Percentiles rank a stretch among this genome's conserved stretches.
phyloP scores from a whole-genome alignment of 1,284 basidiomycete species.

The Mycosarcoma mackinlayi region DNA sequence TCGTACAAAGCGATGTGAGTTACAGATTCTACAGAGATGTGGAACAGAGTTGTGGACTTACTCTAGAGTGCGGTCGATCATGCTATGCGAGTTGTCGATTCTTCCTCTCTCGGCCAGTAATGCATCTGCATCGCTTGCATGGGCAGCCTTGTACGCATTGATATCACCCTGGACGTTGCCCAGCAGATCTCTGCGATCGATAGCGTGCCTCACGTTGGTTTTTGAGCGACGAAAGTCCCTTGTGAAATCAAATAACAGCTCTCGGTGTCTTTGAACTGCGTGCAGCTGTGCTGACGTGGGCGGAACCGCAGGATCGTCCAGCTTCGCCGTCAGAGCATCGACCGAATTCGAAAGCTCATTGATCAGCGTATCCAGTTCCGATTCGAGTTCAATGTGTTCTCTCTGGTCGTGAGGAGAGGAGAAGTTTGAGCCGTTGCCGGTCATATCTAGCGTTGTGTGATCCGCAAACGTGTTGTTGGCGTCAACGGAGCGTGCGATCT shows the following conservation, averaged over 20 bases:
- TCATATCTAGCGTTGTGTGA: conserved; percentile 46
- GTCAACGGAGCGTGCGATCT: conserved; percentile 73
- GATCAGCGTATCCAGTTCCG: conserved; percentile 86
- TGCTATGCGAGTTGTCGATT: conserved; percentile 90
- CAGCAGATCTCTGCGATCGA: conserved; percentile 87
- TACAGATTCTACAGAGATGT: neutral
- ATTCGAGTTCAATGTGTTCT: conserved; percentile 72
- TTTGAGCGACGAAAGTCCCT: conserved; percentile 73
- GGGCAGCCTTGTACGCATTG: conserved; percentile 79
- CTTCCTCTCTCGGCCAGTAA: conserved; percentile 85
- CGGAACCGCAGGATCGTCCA: conserved; percentile 78
- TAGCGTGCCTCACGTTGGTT: conserved; percentile 75
- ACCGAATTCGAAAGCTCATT: conserved; percentile 68
- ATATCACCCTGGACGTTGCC: conserved; percentile 95
- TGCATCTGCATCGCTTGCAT: conserved; percentile 83
- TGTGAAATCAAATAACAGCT: conserved; percentile 87
- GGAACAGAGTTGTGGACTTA: conserved; percentile 67
- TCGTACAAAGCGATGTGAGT: neutral
- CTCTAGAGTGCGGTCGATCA: conserved; percentile 93
- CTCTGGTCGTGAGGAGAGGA: conserved; percentile 17
- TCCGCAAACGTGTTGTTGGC: conserved; percentile 16
- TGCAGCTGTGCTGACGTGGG: conserved; percentile 86
- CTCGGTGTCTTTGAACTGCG: conserved; percentile 87
- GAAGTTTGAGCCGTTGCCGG: conserved; percentile 5
- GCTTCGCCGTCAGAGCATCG: conserved; percentile 74